Base-by-base conservation (phyloP, 164 flowering plant genomes). In the Magnolia changhungtana region DNA sequence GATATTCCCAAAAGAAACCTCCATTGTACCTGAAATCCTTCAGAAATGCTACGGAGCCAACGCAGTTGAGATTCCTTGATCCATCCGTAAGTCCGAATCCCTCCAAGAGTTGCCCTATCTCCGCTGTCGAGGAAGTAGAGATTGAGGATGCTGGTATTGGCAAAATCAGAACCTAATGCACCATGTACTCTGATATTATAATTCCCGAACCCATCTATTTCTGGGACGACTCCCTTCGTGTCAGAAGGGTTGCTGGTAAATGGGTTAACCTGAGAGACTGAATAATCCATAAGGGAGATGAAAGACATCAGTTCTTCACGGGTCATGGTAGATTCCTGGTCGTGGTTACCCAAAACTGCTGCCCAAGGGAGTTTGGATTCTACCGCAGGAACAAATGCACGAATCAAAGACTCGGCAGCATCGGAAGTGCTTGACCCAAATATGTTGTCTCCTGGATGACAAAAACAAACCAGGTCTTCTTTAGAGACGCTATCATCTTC, bases 101-200 rank as follows among this genome's bases (percentile, higher is more conserved):
- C 96, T 51, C 83, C 79, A 69, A 92, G 86, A 65, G 78, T 76
- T 23, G 86, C 90, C 80, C 91, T 84, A 74, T 92, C 97, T 63
- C 98, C 98, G 82, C 94, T 92, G 77, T 93, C 98, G 52, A 95
- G 98, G 82, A 95, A 93, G 83, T 78, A 89, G 59, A 95, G 93
- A 85, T 92, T 86, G 51, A 95, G 87, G 73, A 93, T 77, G 75
- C 88, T 88, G 76, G 68, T 85, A 77, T 93, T 95, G 51, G 89
- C 90, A 76, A 90, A 77, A 64, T 20, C 74, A 20, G 98, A 92
- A 70, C 93, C 92, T 13, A 83, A 81, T 52, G 94, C 83, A 78
- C 98, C 98, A 75, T 82, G 77, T 1, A 95, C 89, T 77, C 76
- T 65, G 31, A 95, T 81, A 75, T 93, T 67, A 81, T 92, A 95